phyloP scores from a whole-genome alignment of 108 stramenopile species.

The Fragilariopsis cylindrus region DNA sequence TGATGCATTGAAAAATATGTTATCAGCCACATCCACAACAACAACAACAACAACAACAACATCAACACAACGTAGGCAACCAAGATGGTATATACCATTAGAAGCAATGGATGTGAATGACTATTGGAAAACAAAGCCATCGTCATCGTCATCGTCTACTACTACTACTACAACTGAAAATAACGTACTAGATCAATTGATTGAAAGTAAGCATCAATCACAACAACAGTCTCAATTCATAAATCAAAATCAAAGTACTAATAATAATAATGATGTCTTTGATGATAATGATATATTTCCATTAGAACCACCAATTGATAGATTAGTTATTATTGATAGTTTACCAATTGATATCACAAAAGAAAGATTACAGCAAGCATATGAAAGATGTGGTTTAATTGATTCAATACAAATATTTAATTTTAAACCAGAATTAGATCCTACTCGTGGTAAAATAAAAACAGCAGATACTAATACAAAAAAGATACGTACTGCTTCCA shows the following conservation, averaged over 20 bases:
- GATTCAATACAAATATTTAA: conserved; percentile 69
- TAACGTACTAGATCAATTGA: neutral
- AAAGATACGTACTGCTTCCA: conserved; percentile 43
- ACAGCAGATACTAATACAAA: conserved; percentile 27
- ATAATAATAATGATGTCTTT: neutral
- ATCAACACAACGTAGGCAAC: neutral
- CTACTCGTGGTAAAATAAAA: conserved; percentile 51
- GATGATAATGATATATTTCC: conserved; percentile 8
- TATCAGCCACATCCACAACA: too few relatives aligned
- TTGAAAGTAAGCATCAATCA: conserved; percentile 4
- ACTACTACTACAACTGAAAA: neutral
- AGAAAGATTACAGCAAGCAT: conserved; percentile 54
- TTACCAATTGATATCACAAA: conserved; percentile 77
- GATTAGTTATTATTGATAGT: conserved; percentile 73
- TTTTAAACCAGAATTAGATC: conserved; percentile 73
- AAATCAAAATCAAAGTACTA: neutral
- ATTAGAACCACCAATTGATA: conserved; percentile 26
- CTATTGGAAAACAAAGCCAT: neutral
- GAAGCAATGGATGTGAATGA: conserved; percentile 15
- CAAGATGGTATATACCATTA: neutral
- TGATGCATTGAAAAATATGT: neutral
- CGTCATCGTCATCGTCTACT: neutral
- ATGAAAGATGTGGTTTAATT: conserved; percentile 70
- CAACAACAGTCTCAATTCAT: neutral
- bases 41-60: neutral